These are phyloP conservation scores for Wickerhamiella qilinensis DNA, from an alignment of 805 yeast genomes.

Conservation along the genomic window DNA sequence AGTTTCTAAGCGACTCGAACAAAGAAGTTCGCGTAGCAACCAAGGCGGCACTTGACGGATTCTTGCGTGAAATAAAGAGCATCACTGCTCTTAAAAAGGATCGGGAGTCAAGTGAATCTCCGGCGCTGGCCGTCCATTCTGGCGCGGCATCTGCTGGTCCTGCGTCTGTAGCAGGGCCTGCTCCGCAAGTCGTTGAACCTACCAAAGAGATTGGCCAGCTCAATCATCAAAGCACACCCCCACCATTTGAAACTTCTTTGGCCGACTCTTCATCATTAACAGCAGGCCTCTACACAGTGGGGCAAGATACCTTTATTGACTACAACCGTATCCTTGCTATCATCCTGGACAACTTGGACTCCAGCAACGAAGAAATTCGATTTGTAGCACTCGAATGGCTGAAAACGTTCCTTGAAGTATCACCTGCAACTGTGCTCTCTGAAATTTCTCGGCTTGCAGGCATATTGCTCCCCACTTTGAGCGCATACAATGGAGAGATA, in stretches of 20 bases:
- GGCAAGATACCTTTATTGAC: conserved; percentile 72
- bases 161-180: neutral
- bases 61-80: conserved; percentile 65
- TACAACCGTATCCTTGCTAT: conserved; percentile 68
- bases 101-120: neutral
- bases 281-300: conserved; percentile 40
- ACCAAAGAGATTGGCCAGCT: neutral
- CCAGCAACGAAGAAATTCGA: conserved; percentile 61
- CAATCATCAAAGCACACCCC: too few species aligned
- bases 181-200: neutral
- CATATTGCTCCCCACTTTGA: conserved; percentile 45
- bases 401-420: conserved; percentile 48
- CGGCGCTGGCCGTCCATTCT: neutral
- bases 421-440: conserved; percentile 60
- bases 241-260: neutral
- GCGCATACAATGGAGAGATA: conserved; percentile 33
- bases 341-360: conserved; percentile 62
- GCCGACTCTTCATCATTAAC: conserved; percentile 1
- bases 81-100: conserved; percentile 42
- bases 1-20: conserved; percentile 67
- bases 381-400: conserved; percentile 73
- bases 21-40: conserved; percentile 81
- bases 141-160: neutral
- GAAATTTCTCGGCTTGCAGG: conserved; percentile 62
- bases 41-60: conserved; percentile 53